Evolutionary conservation across 495 filamentous ascomycete genomes (phyloP).

Genomic region (Schizothecium vesticola): DNA sequence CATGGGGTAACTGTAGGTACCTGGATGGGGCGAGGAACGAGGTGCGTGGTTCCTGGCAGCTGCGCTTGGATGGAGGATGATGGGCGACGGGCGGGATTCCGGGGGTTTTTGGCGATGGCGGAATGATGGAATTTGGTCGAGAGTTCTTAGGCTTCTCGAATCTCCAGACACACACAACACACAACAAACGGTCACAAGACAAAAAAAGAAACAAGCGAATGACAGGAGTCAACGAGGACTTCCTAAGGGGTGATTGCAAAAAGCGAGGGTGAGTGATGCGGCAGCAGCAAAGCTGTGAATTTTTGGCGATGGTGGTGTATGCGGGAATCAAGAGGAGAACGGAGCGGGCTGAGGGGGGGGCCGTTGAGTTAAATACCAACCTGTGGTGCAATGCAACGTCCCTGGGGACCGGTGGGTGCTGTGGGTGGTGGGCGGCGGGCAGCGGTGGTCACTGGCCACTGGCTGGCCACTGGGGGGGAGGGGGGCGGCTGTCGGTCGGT

Average conservation of each 20-base stretch:
- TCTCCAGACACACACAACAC: constrained; percentile 31
- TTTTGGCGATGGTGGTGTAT: constrained; percentile 30
- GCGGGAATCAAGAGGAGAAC: constrained; percentile 25
- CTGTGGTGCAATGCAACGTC: not conserved
- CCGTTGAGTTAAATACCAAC: constrained; percentile 32
- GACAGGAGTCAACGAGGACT: constrained; percentile 62
- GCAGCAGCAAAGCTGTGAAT: constrained; percentile 35
- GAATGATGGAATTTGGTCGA: constrained; percentile 9
- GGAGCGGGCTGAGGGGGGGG: constrained; percentile 28
- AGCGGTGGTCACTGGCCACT: too few species aligned
- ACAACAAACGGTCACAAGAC: not conserved
- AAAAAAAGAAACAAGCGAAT: constrained; percentile 51
- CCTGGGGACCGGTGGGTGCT: not conserved
- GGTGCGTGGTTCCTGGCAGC: constrained; percentile 10
- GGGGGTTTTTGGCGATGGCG: not conserved
- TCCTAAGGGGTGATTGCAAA: constrained; percentile 42
- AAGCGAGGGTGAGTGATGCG: constrained; percentile 47
- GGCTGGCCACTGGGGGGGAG: not conserved
- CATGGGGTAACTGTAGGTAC: not conserved
- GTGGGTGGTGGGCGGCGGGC: not conserved
- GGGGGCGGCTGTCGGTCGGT: not conserved
- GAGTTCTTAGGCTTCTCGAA: constrained; percentile 10
- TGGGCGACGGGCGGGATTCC: constrained; percentile 9
- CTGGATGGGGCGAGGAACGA: not conserved
- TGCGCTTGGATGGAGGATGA: constrained; percentile 2